Percentiles rank a stretch among this genome's conserved stretches.
These are phyloP conservation scores for Leccinum truebloodii DNA, from an alignment of 768 basidiomycete species.

Conservation along the genomic window DNA sequence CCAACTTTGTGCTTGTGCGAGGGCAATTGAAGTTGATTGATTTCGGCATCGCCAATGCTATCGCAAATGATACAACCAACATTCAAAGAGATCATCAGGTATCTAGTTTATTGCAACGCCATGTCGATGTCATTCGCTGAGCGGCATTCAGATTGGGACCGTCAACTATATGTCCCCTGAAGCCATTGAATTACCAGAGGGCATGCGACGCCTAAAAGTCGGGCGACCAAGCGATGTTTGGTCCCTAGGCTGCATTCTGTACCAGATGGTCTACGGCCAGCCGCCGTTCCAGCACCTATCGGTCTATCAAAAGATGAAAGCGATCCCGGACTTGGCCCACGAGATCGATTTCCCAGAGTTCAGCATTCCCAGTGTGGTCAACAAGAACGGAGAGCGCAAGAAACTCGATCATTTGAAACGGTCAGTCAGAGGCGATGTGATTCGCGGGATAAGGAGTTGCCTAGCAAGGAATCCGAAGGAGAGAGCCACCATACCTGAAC, in stretches of 20 bases:
- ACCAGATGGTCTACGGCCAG: slow-evolving; percentile 97
- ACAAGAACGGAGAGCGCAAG: slow-evolving; percentile 39
- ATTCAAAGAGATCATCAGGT: slow-evolving; percentile 97
- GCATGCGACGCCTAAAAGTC: slow-evolving; percentile 88
- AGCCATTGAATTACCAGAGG: slow-evolving; percentile 86
- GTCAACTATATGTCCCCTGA: slow-evolving; percentile 99
- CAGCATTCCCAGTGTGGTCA: slow-evolving; percentile 46
- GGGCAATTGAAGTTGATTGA: slow-evolving; percentile 97
- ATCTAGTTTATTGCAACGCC: slow-evolving; percentile 8
- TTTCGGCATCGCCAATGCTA: slow-evolving; percentile 99
- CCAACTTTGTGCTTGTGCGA: slow-evolving; percentile 95
- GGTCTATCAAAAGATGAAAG: slow-evolving; percentile 88
- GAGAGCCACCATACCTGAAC: slow-evolving; percentile 82
- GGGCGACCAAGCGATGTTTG: slow-evolving; percentile 96
- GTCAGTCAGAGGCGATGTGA: slow-evolving; percentile 72
- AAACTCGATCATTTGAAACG: slow-evolving; percentile 69
- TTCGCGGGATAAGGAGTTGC: slow-evolving; percentile 82
- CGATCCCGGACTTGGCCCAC: slow-evolving; percentile 79
- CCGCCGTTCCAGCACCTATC: slow-evolving; percentile 89
- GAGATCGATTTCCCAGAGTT: slow-evolving; percentile 82
- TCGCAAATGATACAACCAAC: slow-evolving; percentile 98
- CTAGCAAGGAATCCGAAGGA: slow-evolving; percentile 78
- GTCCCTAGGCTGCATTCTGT: slow-evolving; percentile 96
- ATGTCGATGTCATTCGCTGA: not conserved
- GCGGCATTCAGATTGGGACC: slow-evolving; percentile 73